Evolutionary conservation across 371 early-diverging fungal genomes (phyloP).

Genomic region (Rhizopus microsporus): DNA sequence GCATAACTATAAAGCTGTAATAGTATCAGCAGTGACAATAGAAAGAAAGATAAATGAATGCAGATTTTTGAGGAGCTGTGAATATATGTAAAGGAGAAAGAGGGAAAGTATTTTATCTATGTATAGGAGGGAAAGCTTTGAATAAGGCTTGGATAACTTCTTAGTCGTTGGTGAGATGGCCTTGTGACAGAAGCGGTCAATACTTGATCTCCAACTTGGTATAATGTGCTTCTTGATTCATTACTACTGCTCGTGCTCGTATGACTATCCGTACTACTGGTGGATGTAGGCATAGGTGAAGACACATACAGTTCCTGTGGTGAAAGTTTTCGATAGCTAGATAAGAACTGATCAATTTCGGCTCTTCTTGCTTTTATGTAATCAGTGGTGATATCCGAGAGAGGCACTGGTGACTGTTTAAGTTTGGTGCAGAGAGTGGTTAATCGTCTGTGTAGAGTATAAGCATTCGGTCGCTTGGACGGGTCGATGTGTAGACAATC

Average conservation of each 20-base stretch:
- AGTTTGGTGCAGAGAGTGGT: conserved; percentile 8
- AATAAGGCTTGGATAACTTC: conserved; percentile 41
- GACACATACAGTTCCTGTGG: conserved; percentile 8
- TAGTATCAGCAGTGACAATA: not conserved
- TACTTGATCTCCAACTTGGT: conserved; percentile 32
- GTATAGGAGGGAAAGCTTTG: conserved; percentile 21
- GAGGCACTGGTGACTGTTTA: not conserved
- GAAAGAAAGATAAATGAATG: conserved; percentile 1
- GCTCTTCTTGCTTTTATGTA: conserved; percentile 12
- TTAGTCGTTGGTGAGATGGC: conserved; percentile 33
- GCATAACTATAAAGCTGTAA: not conserved
- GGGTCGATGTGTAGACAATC: conserved; percentile 44
- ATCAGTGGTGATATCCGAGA: conserved; percentile 3
- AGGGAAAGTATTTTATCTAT: not conserved
- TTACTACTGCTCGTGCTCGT: not conserved
- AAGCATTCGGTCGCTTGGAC: conserved; percentile 39
- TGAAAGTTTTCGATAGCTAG: conserved; percentile 4
- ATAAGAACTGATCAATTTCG: conserved; percentile 19
- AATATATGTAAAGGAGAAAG: not conserved
- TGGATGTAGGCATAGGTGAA: conserved; percentile 12
- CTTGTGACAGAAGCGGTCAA: conserved; percentile 47
- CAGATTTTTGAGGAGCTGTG: not conserved
- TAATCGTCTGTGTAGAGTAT: conserved; percentile 33
- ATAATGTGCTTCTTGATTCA: conserved; percentile 13
- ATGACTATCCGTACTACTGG: not conserved